Evolutionary conservation across 148 eudicot species (phyloP).

Genomic region (Vaccinium myrtillus): DNA sequence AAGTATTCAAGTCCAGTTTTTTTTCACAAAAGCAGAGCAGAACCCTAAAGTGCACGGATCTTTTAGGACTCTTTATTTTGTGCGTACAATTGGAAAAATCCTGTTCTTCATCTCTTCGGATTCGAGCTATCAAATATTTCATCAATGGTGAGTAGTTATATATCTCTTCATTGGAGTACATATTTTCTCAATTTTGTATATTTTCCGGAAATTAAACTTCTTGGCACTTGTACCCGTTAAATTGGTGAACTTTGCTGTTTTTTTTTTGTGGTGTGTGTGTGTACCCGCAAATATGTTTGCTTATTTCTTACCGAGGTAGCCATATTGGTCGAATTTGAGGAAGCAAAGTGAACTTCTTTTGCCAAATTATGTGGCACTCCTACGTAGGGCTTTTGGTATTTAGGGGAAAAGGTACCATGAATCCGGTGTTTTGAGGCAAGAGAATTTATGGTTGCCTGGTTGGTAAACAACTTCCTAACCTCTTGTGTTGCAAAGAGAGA

Average conservation of each 20-base stretch:
- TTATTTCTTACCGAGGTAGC: neutral
- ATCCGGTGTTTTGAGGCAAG: neutral
- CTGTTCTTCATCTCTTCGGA: neutral
- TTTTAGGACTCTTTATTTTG: neutral
- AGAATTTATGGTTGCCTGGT: neutral
- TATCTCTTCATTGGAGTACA: neutral
- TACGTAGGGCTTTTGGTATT: neutral
- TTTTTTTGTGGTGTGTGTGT: neutral
- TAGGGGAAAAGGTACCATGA: neutral
- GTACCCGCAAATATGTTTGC: neutral
- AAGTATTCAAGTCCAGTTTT: neutral
- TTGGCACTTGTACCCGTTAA: neutral
- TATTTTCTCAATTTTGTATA: neutral
- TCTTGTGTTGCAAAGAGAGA: neutral
- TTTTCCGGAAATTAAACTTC: neutral
- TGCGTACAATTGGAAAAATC: neutral
- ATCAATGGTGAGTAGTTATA: conserved; percentile 12
- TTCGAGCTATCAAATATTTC: neutral
- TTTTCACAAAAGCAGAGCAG: neutral
- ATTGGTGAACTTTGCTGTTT: neutral
- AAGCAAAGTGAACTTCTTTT: neutral
- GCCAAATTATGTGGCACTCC: neutral
- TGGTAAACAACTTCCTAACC: neutral
- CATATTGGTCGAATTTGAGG: neutral
- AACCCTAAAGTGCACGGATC: neutral